Base-by-base conservation (phyloP, 2,329 filamentous ascomycete species). In the Cercospora sp. region DNA sequence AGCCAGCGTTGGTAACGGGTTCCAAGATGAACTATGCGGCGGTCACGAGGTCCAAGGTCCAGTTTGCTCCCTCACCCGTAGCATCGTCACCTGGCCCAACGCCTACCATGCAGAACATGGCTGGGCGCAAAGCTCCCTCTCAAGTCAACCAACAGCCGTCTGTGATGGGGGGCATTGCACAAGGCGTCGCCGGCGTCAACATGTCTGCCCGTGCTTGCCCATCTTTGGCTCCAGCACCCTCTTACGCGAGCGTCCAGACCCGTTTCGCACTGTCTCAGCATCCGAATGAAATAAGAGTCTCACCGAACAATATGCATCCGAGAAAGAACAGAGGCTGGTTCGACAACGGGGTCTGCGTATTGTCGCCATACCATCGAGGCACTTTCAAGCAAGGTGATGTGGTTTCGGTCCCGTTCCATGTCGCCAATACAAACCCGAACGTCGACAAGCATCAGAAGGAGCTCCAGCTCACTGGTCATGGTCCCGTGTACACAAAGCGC, bases 401-500 rank as follows among this genome's bases (percentile, higher is more conserved):
- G 7, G 62, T 69, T 7, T 60, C 60, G 12, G 20, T 48, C 1
- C 68, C 68, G 2, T 67, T 33, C 13, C 68, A 69, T 26, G 5
- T 36, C 5, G 7, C 65, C 8, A 68, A 70, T 36, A 40, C 64
- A 45, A 51, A 68, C 26, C 48, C 30, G n/a, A 12, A 63, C 2
- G 26, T 57, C 12, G 60, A 63, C 20, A 40, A 26, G 4, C 5
- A 31, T 28, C 55, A 59, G 4, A 59, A 59, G 30, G 55, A 59
- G 12, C 3, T 59, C 31, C 55, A 59, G n/a, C 23, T 36, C 16
- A 20, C 51, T 1, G 45, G 20, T 8, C 48, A 23, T 3, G 55
- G 64, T 5, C 59, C 53, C 1, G 53, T 70, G 3, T 66, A 53
- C 57, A 61, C 68, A 5, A 70, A 70, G 26, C 63, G 66, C 2